These are phyloP conservation scores for Lepidium aucheri DNA, from an alignment of 345 rosid genomes.

Conservation along the genomic window DNA sequence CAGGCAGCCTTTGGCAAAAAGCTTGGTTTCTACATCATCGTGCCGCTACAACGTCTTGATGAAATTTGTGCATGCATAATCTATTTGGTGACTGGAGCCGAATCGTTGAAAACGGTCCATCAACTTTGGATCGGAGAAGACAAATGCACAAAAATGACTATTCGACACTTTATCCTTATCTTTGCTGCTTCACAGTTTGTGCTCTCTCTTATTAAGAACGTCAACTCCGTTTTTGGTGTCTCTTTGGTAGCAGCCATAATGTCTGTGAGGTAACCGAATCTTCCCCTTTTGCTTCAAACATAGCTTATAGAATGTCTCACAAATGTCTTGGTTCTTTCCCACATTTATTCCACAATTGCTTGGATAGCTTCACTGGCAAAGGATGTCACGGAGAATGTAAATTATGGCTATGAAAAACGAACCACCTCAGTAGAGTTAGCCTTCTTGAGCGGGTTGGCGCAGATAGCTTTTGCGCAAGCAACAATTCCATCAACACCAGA, in stretches of 20 bases:
- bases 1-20: slow-evolving; percentile 68
- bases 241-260: slow-evolving; percentile 76
- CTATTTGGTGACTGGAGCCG: slow-evolving; percentile 74
- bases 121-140: slow-evolving; percentile 21
- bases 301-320: background rate
- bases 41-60: slow-evolving; percentile 60
- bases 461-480: slow-evolving; percentile 80
- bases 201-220: slow-evolving; percentile 70
- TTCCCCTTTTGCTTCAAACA: background rate
- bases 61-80: slow-evolving; percentile 51
- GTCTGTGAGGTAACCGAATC: slow-evolving; percentile 42
- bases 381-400: slow-evolving; percentile 34
- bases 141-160: slow-evolving; percentile 32
- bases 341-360: slow-evolving; percentile 71
- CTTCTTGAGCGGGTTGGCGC: slow-evolving; percentile 55
- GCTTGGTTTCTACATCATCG: slow-evolving; percentile 66
- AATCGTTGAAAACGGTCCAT: slow-evolving; percentile 52
- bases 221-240: slow-evolving; percentile 62
- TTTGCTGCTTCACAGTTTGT: slow-evolving; percentile 61
- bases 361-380: slow-evolving; percentile 51
- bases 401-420: slow-evolving; percentile 33
- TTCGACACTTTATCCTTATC: slow-evolving; percentile 58
- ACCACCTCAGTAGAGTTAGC: slow-evolving; percentile 32
- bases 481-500: slow-evolving; percentile 85
- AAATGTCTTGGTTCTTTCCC: background rate